Evolutionary conservation across 768 basidiomycete genomes (phyloP).

Genomic region (Leccinum truebloodii): DNA sequence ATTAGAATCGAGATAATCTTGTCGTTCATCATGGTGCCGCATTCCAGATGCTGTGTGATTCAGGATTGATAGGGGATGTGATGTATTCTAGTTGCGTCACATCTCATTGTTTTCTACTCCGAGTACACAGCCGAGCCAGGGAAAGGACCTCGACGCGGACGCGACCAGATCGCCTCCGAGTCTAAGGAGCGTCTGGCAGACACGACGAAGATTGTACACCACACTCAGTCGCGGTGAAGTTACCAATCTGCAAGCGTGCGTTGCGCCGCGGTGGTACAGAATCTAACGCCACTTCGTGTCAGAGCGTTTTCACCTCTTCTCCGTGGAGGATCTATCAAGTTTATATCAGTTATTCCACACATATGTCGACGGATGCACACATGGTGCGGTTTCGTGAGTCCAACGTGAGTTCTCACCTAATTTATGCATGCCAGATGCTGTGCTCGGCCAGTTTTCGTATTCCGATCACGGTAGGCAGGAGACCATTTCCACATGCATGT

Average conservation of each 20-base stretch:
- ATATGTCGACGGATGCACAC: conserved; percentile 68
- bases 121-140: conserved; percentile 5
- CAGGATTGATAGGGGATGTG: conserved; percentile 74
- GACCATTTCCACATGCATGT: conserved; percentile 46
- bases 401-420: conserved; percentile 3
- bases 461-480: conserved; percentile 67
- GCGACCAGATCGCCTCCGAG: conserved; percentile 73
- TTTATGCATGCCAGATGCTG: not conserved
- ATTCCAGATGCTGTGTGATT: conserved; percentile 68
- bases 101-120: not conserved
- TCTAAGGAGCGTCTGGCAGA: conserved; percentile 54
- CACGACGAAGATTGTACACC: conserved; percentile 58
- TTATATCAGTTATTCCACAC: conserved; percentile 46
- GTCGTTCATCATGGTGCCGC: conserved; percentile 48
- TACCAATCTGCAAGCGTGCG: conserved; percentile 53
- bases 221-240: conserved; percentile 38
- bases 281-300: conserved; percentile 10
- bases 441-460: conserved; percentile 34
- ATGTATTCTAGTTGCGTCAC: conserved; percentile 65
- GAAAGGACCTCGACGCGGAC: conserved; percentile 50
- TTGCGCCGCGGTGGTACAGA: conserved; percentile 61
- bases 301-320: not conserved
- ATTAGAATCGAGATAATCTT: conserved; percentile 76
- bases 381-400: conserved; percentile 57
- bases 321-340: not conserved